Evolutionary conservation across 2,329 filamentous ascomycete species (phyloP), one percentile per base, ranked within the genome.

Genomic region (Aspergillus niger): DNA sequence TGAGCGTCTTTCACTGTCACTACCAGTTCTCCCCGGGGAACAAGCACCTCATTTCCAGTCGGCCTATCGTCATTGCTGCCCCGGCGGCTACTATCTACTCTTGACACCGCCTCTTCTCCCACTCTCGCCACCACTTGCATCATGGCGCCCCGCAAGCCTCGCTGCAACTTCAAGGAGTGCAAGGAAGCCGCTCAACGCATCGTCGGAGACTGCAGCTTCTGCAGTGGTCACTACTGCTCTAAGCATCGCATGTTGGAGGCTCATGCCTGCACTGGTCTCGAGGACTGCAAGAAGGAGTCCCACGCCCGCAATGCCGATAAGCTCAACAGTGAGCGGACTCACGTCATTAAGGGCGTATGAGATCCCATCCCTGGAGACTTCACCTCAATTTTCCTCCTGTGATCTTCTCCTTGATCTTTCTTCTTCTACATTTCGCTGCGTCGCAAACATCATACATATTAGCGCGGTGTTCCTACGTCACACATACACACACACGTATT

Each of bases 281-380:
- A 98, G 82, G 91, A 97, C 80, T 97, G 94, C 85, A 97, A 97
- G 85, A 95, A 96, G 83, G 92, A 97, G 78, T 94, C 91, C 51
- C 92, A 97, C 79, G 92, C 96, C 77, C 88, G 92, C 67, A 99
- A 99, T 77, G 91, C 92, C 61, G 90, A 92, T 67, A 93, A 96
- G 81, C 83, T 99, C 74, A 91, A 97, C 79, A 87, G 89, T 60
- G 94, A 99, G 84, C 86, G 94, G 74, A 99, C 95, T 50, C 90
- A 94, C 65, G 92, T 96, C 70, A 95, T 98, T 80, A 93, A 91
- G 80, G 93, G 93, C 64, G 89, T 96, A 76, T 97, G 85, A 72
- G 36, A 17, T 4, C n/a, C 17, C 26, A 30, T 39, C 51, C 10
- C 24, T 44, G 39, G 47, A 49, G 43, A 58, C 20, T 38, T 47